A percentile compares a stretch with the other conserved stretches of the same genome.
These are phyloP conservation scores for Xylaria cubensis DNA, from an alignment of 495 filamentous ascomycete species.

Conservation along the genomic window DNA sequence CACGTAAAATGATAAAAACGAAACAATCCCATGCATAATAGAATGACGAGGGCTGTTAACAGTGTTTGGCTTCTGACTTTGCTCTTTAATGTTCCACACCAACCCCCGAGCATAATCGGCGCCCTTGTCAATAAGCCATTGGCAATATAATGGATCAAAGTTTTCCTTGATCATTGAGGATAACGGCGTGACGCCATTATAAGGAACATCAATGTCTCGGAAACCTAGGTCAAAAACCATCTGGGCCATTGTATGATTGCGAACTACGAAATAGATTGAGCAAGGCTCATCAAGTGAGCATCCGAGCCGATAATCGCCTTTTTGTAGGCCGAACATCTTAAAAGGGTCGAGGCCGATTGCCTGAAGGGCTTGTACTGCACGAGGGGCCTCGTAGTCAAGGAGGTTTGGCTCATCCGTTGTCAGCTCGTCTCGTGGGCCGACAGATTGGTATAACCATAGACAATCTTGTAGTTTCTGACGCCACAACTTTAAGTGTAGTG, in stretches of 20 bases:
- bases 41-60: background rate
- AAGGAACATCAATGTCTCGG: conserved; percentile 8
- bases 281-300: background rate
- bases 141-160: background rate
- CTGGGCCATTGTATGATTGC: background rate
- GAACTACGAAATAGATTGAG: background rate
- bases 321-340: background rate
- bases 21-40: background rate
- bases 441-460: background rate
- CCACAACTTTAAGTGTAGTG: background rate
- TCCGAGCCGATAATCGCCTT: background rate
- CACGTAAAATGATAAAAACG: background rate
- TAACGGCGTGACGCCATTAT: background rate
- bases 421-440: background rate
- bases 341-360: background rate
- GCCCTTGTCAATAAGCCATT: conserved; percentile 6
- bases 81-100: background rate
- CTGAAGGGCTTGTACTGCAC: background rate
- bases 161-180: background rate
- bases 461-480: background rate
- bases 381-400: background rate
- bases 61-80: background rate
- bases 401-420: background rate
- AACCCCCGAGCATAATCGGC: background rate
- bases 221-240: conserved; percentile 3